phyloP scores from a whole-genome alignment of 345 rosid genomes.

The Dipteronia sinensis region DNA sequence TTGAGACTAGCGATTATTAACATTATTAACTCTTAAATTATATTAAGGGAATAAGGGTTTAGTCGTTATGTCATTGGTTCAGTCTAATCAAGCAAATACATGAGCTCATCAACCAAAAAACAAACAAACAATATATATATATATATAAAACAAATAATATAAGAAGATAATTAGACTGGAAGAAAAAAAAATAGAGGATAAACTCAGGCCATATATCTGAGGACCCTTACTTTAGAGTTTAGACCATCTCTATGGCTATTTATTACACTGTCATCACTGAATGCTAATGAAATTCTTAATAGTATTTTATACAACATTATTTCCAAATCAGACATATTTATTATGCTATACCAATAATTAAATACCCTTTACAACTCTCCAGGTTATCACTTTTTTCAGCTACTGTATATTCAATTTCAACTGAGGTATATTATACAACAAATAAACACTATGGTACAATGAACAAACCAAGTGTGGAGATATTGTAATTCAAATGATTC shows the following conservation, averaged over 20 bases:
- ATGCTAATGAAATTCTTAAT: conserved; percentile 6
- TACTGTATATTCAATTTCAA: neutral
- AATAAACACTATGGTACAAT: conserved; percentile 2
- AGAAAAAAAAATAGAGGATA: neutral
- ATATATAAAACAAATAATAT: neutral
- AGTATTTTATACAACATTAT: conserved; percentile 11
- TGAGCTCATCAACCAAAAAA: too few species aligned
- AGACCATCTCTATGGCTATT: conserved; percentile 14
- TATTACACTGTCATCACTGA: conserved; percentile 15
- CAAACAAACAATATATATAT: too few species aligned
- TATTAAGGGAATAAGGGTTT: too few species aligned
- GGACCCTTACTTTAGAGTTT: neutral
- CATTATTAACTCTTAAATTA: too few species aligned
- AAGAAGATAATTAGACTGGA: neutral
- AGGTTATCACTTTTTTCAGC: conserved; percentile 25
- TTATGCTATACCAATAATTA: neutral
- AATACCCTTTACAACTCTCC: conserved; percentile 26
- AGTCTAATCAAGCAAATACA: too few species aligned
- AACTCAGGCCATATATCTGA: neutral
- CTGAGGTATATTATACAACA: conserved; percentile 2
- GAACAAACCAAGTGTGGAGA: conserved; percentile 20
- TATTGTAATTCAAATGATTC: conserved; percentile 23
- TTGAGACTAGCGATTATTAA: too few species aligned
- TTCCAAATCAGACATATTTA: conserved; percentile 16
- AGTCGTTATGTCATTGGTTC: too few species aligned